Evolutionary conservation across 441 rosid genomes (phyloP).

Genomic region (Daphne laureola): DNA sequence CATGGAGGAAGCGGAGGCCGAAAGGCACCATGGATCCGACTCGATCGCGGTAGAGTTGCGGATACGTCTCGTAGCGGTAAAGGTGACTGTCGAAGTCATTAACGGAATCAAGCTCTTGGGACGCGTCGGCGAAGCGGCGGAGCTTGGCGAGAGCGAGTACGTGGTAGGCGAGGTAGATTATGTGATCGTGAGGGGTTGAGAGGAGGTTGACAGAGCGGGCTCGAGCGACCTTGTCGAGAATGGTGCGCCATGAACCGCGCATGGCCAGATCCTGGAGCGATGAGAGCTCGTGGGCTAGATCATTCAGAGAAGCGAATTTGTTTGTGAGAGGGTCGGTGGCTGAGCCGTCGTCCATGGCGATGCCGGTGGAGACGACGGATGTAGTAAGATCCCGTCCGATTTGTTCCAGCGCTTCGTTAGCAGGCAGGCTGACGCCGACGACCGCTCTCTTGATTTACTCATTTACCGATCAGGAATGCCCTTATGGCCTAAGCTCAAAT

Average conservation of each 20-base stretch:
- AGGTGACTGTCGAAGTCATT: conserved; percentile 64
- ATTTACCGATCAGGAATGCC: too few species aligned
- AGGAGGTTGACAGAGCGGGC: conserved; percentile 58
- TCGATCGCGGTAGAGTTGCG: conserved; percentile 51
- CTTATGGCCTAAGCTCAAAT: too few species aligned
- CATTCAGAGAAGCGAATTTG: conserved; percentile 54
- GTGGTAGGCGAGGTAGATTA: conserved; percentile 66
- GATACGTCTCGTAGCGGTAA: conserved; percentile 68
- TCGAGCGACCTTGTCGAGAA: conserved; percentile 61
- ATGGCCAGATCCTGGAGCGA: conserved; percentile 74
- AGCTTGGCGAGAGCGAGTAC: conserved; percentile 69
- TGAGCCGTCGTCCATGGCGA: conserved; percentile 14
- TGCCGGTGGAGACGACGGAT: not conserved
- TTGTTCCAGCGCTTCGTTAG: too few species aligned
- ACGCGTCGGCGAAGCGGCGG: conserved; percentile 71
- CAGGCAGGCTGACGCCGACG: too few species aligned
- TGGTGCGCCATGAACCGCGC: conserved; percentile 75
- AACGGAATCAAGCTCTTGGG: conserved; percentile 54
- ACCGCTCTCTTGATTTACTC: too few species aligned
- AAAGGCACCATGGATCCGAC: conserved; percentile 87
- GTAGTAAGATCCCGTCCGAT: too few species aligned
- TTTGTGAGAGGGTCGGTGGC: conserved; percentile 38
- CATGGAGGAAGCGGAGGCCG: conserved; percentile 72
- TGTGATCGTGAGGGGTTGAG: conserved; percentile 67
- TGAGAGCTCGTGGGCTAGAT: conserved; percentile 63